These are phyloP conservation scores for Platismatia glauca DNA, from an alignment of 495 filamentous ascomycete species.

Conservation along the genomic window DNA sequence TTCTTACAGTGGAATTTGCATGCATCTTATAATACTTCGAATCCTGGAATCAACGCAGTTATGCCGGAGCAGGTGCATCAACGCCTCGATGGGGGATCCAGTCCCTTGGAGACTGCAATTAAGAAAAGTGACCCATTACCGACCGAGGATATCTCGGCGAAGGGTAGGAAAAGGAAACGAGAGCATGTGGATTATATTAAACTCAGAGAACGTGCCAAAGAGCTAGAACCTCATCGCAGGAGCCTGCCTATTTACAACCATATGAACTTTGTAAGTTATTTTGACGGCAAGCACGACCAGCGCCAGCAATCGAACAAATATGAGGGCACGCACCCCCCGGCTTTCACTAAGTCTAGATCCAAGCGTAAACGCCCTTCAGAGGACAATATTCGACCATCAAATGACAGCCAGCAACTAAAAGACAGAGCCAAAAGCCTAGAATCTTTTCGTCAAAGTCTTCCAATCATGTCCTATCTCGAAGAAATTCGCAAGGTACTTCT, in stretches of 20 bases:
- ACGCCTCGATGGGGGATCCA: conserved; percentile 32
- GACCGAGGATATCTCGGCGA: not conserved
- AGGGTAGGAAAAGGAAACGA: conserved; percentile 39
- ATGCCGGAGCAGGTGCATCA: conserved; percentile 47
- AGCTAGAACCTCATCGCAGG: not conserved
- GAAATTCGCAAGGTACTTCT: conserved; percentile 58
- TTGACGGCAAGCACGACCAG: not conserved
- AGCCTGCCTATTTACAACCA: too few species aligned
- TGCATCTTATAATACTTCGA: not conserved
- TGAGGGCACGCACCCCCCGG: not conserved
- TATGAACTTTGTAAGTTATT: not conserved
- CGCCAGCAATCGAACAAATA: not conserved
- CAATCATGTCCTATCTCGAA: conserved; percentile 67
- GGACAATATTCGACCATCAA: not conserved
- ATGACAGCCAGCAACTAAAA: conserved; percentile 21
- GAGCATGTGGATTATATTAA: conserved; percentile 13
- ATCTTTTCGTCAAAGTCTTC: conserved; percentile 54
- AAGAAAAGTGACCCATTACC: not conserved
- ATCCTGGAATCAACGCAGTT: not conserved
- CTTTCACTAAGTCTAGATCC: too few species aligned
- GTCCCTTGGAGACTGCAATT: conserved; percentile 1
- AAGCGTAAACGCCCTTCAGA: not conserved
- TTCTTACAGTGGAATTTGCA: not conserved
- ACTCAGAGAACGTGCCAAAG: not conserved
- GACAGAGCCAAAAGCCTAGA: conserved; percentile 42